Evolutionary conservation across 2,329 filamentous ascomycete genomes (phyloP).

Genomic region (Orbilia quercus): DNA sequence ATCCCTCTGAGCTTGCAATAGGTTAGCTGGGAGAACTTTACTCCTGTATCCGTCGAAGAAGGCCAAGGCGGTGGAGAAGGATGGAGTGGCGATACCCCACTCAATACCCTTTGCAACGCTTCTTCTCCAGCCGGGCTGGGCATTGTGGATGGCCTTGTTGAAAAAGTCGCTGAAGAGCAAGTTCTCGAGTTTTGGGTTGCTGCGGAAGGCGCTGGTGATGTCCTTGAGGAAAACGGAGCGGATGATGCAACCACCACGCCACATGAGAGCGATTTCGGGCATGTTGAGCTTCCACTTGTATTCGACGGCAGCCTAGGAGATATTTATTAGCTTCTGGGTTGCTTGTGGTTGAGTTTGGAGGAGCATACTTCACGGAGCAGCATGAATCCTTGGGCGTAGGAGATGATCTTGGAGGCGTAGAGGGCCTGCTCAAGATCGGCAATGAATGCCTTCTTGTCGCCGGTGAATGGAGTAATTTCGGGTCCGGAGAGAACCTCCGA

Average conservation of each 20-base stretch:
- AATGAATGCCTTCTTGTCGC: conserved; percentile 92
- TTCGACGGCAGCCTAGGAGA: conserved; percentile 86
- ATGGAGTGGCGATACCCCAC: conserved; percentile 93
- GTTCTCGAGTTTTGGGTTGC: conserved; percentile 94
- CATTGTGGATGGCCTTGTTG: conserved; percentile 98
- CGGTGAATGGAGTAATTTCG: conserved; percentile 77
- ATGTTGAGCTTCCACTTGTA: conserved; percentile 99
- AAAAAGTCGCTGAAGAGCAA: conserved; percentile 99
- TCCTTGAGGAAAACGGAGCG: conserved; percentile 99
- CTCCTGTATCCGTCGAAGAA: conserved; percentile 99
- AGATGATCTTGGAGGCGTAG: conserved; percentile 99
- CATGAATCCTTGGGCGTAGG: conserved; percentile 99
- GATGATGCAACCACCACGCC: conserved; percentile 99
- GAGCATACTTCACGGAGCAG: conserved; percentile 91
- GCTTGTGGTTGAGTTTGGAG: neutral
- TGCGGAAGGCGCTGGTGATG: conserved; percentile 96
- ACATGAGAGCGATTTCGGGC: conserved; percentile 99
- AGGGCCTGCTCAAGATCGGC: conserved; percentile 98
- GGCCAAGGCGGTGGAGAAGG: conserved; percentile 94
- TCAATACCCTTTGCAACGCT: conserved; percentile 90
- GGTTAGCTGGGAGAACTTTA: conserved; percentile 95
- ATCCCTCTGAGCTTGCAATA: conserved; percentile 98
- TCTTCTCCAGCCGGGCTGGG: conserved; percentile 91
- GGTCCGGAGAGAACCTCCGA: conserved; percentile 82
- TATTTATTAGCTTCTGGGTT: neutral